Evolutionary conservation across 352 stramenopile species (phyloP).

Genomic region (Globisporangium sylvaticum): DNA sequence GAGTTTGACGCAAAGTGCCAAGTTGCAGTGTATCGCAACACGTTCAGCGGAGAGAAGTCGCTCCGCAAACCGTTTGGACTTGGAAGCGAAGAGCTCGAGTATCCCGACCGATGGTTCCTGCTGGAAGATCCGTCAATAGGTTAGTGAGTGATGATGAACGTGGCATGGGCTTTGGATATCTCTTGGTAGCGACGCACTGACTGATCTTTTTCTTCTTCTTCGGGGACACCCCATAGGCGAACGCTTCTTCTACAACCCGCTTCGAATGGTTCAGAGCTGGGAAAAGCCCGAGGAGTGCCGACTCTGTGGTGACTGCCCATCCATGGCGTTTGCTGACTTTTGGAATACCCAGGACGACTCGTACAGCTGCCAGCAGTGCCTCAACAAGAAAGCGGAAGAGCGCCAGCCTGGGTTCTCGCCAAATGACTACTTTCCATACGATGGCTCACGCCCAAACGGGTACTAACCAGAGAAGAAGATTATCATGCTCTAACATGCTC

Average conservation of each 20-base stretch:
- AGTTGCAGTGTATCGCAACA: slow-evolving; percentile 53
- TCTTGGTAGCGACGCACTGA: no score
- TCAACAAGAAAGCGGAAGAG: slow-evolving; percentile 22
- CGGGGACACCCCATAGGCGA: slow-evolving; percentile 26
- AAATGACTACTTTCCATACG: slow-evolving; percentile 38
- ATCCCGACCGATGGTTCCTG: slow-evolving; percentile 55
- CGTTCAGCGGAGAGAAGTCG: slow-evolving; percentile 27
- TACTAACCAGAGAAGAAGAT: neutral
- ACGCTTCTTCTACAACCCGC: slow-evolving; percentile 69
- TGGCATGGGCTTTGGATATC: neutral
- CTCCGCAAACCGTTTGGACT: slow-evolving; percentile 51
- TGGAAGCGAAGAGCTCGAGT: slow-evolving; percentile 51
- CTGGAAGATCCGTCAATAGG: slow-evolving; percentile 43
- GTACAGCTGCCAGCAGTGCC: slow-evolving; percentile 50
- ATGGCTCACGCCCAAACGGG: slow-evolving; percentile 42
- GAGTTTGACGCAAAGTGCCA: slow-evolving; percentile 43
- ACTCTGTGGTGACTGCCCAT: slow-evolving; percentile 31
- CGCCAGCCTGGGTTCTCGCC: slow-evolving; percentile 14
- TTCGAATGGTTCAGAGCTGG: slow-evolving; percentile 53
- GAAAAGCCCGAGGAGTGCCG: slow-evolving; percentile 46
- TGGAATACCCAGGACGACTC: slow-evolving; percentile 43
- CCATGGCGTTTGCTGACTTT: slow-evolving; percentile 37
- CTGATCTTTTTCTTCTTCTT: no score
- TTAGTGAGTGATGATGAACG: slow-evolving; percentile 9
- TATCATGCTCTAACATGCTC: neutral